These are phyloP conservation scores for Aspergillus unguis DNA, from an alignment of 2,329 filamentous ascomycete species.

Conservation along the genomic window DNA sequence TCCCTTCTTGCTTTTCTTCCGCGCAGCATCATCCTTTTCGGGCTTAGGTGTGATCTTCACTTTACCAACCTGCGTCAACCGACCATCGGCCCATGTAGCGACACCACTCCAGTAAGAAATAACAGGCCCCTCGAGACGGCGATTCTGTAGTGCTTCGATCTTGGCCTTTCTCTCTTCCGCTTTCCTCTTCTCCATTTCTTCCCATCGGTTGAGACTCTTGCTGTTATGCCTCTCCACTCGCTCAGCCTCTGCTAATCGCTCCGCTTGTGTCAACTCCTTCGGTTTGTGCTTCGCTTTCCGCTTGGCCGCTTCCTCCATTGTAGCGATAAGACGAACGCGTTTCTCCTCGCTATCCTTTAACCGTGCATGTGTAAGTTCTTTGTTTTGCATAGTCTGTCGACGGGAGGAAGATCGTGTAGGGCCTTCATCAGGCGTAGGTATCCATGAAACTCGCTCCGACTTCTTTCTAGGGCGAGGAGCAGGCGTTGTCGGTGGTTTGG, in stretches of 20 bases:
- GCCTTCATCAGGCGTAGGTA: conserved; percentile 61
- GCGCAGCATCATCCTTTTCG: conserved; percentile 49
- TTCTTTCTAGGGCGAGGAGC: conserved; percentile 60
- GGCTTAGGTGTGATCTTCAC: conserved; percentile 46
- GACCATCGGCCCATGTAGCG: conserved; percentile 74
- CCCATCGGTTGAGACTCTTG: conserved; percentile 90
- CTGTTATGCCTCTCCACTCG: conserved; percentile 80
- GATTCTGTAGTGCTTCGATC: conserved; percentile 81
- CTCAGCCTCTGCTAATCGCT: conserved; percentile 78
- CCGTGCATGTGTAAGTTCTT: conserved; percentile 53
- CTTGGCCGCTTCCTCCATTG: conserved; percentile 60
- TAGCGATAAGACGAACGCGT: conserved; percentile 47
- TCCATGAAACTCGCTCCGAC: conserved; percentile 67
- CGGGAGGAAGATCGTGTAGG: conserved; percentile 61
- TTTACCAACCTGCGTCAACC: conserved; percentile 67
- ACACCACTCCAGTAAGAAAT: conserved; percentile 93
- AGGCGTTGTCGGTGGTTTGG: conserved; percentile 32
- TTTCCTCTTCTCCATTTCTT: conserved; percentile 84
- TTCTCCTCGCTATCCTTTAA: conserved; percentile 50
- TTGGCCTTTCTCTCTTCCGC: conserved; percentile 79
- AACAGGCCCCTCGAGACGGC: conserved; percentile 82
- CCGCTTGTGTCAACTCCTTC: conserved; percentile 79
- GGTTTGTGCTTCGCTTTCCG: conserved; percentile 70
- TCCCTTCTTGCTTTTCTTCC: conserved; percentile 32
- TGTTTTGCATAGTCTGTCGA: conserved; percentile 63